Conservation (phyloP, 2,329 filamentous ascomycete species). For the Cercospora citrullina region DNA sequence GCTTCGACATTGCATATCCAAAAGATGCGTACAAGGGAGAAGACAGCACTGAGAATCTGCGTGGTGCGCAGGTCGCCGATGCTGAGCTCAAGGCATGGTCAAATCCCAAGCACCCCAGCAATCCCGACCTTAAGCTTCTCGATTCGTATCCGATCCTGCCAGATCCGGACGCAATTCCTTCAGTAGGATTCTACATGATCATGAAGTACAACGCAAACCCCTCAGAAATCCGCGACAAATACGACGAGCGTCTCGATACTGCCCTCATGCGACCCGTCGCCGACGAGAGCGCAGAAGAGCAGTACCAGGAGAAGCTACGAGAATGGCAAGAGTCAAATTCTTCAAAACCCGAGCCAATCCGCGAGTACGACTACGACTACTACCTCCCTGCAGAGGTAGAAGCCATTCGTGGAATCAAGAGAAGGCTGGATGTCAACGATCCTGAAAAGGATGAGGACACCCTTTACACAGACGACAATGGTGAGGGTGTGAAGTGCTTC, state of each 20-base stretch:
- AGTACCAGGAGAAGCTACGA: constrained; percentile 51
- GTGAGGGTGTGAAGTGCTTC: constrained; percentile 45
- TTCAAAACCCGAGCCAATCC: constrained; percentile 52
- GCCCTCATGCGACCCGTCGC: constrained; percentile 56
- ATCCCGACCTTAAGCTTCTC: constrained; percentile 57
- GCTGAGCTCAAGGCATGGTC: constrained; percentile 61
- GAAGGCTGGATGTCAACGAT: constrained; percentile 56
- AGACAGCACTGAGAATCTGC: constrained; percentile 58
- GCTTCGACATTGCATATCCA: constrained; percentile 65
- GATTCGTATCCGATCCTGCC: constrained; percentile 62
- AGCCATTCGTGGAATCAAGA: constrained; percentile 54
- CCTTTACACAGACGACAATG: constrained; percentile 50
- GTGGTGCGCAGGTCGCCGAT: constrained; percentile 55
- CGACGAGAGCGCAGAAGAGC: constrained; percentile 49
- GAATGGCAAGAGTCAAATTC: constrained; percentile 53
- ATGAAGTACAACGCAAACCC: constrained; percentile 64
- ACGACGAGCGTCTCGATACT: constrained; percentile 62
- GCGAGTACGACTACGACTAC: constrained; percentile 60
- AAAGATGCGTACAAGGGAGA: constrained; percentile 66
- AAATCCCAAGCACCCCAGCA: constrained; percentile 59
- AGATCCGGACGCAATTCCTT: constrained; percentile 60
- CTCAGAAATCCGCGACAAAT: constrained; percentile 48
- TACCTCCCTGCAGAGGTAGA: constrained; percentile 56
- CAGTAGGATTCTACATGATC: constrained; percentile 59
- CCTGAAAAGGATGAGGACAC: constrained; percentile 55